Conservation (phyloP, 768 basidiomycete species). For the Termitomyces bulborhizus region DNA sequence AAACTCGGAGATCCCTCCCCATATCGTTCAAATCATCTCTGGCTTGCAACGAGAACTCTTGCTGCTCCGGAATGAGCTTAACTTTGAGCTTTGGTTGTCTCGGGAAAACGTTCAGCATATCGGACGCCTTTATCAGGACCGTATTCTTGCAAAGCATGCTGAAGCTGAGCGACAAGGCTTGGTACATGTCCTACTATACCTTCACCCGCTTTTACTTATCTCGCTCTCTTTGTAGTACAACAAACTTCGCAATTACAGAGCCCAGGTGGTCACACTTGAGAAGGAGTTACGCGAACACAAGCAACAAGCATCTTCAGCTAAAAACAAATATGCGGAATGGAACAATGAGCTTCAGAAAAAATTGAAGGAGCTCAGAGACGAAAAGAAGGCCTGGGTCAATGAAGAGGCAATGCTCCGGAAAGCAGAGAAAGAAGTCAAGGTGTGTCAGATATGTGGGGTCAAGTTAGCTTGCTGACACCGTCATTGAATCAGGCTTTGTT, state of each 20-base stretch:
- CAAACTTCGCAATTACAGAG: conserved; percentile 71
- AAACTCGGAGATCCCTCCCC: conserved; percentile 27
- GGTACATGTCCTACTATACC: conserved; percentile 37
- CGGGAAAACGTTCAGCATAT: conserved; percentile 80
- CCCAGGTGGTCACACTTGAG: conserved; percentile 61
- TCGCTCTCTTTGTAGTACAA: conserved; percentile 50
- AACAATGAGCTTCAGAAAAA: conserved; percentile 76
- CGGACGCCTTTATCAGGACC: conserved; percentile 71
- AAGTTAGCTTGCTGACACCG: background rate
- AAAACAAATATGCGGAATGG: conserved; percentile 80
- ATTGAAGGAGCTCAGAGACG: conserved; percentile 66
- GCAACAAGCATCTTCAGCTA: conserved; percentile 63
- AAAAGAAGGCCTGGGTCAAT: conserved; percentile 69
- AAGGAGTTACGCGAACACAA: conserved; percentile 69
- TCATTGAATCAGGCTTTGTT: conserved; percentile 49
- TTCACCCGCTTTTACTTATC: background rate
- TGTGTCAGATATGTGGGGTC: conserved; percentile 17
- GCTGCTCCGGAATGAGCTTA: conserved; percentile 72
- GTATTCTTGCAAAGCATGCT: conserved; percentile 63
- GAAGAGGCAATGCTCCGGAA: conserved; percentile 66
- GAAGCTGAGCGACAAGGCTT: conserved; percentile 79
- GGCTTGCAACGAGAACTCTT: conserved; percentile 71
- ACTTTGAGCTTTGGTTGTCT: conserved; percentile 81
- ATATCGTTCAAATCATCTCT: conserved; percentile 61
- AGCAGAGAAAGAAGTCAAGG: conserved; percentile 67